Base-by-base conservation (phyloP, 2,329 filamentous ascomycete genomes). In the Fonsecaea pedrosoi region DNA sequence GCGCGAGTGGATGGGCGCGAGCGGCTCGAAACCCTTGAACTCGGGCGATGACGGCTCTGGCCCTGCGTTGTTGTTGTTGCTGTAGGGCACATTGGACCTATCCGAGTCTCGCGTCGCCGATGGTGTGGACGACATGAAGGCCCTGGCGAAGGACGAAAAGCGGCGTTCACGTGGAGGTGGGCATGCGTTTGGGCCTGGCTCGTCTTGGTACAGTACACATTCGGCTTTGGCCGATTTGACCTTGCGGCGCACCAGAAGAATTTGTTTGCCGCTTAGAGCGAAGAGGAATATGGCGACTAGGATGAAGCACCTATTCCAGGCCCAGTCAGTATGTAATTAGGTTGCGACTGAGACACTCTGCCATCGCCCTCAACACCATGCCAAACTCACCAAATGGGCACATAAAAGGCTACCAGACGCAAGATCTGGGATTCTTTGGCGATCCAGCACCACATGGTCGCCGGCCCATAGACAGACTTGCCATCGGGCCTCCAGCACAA, bases 391-490 rank as follows among this genome's bases (percentile, higher is more conserved):
- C 67, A 69, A 7, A 69, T 64, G 12, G 67, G 67, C 9, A 66
- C 54, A 54, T 69, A 69, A 42, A 69, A 69, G 32, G 55, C 64
- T 35, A 60, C 64, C 38, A 69, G 54, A 0, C 67, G 48, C n/a
- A 69, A 53, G 30, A 67, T 64, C 15, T 60, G 60, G 10, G 55
- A 59, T 57, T 69, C 67, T 38, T 45, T 53, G 21, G 63, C 53
- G n/a, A 69, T 69, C 67, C 67, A 69, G 42, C 67, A 69, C 67
- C 67, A 69, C 54, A 64, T 32, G 2, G 67, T 69, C 35, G 67
- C 67, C 30, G 66, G 64, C 4, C 67, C 67, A 38, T 69, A 69
- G 18, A 69, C 57, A 2, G 67, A 56, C 40, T 53, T 42, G 7
- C 67, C 67, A 56, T 69, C 32, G 12, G 67, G 67, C 35, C 64